A percentile compares a stretch with the other conserved stretches of the same genome.
Conservation (phyloP, 768 basidiomycete genomes). For the Gyrodon lividus region DNA sequence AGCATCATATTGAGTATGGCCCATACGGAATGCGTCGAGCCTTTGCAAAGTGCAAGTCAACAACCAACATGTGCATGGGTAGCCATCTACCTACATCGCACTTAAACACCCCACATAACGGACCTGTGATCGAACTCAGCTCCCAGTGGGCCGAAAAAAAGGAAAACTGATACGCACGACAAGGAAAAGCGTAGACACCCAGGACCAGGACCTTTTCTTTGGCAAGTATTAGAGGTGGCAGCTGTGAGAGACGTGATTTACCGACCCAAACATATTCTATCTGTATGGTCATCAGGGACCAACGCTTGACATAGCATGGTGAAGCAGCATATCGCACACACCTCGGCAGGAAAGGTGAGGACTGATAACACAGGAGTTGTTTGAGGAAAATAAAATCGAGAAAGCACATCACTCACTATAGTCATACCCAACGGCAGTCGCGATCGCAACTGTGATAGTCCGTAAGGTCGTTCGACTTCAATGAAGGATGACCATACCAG, state of each 20-base stretch:
- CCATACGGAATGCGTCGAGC: background rate
- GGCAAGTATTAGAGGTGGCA: background rate
- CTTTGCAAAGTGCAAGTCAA: background rate
- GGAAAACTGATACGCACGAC: background rate
- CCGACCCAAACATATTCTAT: slow-evolving; percentile 11
- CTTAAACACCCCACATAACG: slow-evolving; percentile 6
- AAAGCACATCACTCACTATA: slow-evolving; percentile 1
- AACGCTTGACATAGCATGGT: background rate
- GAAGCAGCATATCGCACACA: background rate
- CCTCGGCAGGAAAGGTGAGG: slow-evolving; percentile 9
- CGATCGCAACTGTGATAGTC: background rate
- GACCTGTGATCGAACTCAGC: background rate
- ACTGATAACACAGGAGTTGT: background rate
- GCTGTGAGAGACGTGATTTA: background rate
- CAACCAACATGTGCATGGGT: background rate
- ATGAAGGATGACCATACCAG: background rate
- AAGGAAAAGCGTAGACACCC: slow-evolving; percentile 5
- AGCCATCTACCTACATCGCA: background rate
- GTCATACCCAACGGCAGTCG: slow-evolving; percentile 1
- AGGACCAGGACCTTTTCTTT: slow-evolving; percentile 8
- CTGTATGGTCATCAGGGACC: background rate
- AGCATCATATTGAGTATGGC: background rate
- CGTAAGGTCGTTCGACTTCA: background rate
- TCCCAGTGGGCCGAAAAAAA: too few relatives aligned
- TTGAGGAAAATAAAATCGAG: background rate